phyloP scores from a whole-genome alignment of 169 alveolate genomes.

The Plasmodium vivax region DNA sequence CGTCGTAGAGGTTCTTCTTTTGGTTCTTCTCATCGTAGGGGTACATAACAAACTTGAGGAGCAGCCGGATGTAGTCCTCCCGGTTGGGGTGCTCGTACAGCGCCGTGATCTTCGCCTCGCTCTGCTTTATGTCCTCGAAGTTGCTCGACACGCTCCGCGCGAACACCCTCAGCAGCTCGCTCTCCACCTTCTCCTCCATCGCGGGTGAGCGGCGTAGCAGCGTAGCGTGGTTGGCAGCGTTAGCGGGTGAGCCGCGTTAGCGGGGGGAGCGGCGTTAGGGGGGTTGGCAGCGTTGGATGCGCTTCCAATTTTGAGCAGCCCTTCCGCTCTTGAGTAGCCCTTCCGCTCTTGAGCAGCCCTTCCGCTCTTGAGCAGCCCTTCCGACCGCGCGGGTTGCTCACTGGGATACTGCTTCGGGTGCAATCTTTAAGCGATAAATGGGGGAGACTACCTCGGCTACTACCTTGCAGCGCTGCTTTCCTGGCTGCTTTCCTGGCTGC shows the following conservation, averaged over 20 bases:
- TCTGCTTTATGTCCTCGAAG: constrained; percentile 35
- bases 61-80: constrained; percentile 37
- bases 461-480: neutral
- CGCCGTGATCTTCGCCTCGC: constrained; percentile 18
- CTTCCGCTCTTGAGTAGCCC: no score
- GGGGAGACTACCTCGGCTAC: neutral
- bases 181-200: constrained; percentile 47
- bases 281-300: neutral
- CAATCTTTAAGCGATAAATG: neutral
- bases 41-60: constrained; percentile 39
- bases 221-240: no score
- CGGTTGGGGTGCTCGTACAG: constrained; percentile 30
- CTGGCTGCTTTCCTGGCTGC: no score
- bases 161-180: constrained; percentile 20
- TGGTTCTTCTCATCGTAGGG: constrained; percentile 39
- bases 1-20: constrained; percentile 25
- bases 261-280: neutral
- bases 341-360: neutral
- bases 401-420: neutral
- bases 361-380: neutral
- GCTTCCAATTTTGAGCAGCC: no score
- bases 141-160: constrained; percentile 47
- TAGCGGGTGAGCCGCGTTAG: neutral
- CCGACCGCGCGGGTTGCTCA: neutral
- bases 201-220: no score